phyloP scores from a whole-genome alignment of 345 rosid species.

The Salix exigua region DNA sequence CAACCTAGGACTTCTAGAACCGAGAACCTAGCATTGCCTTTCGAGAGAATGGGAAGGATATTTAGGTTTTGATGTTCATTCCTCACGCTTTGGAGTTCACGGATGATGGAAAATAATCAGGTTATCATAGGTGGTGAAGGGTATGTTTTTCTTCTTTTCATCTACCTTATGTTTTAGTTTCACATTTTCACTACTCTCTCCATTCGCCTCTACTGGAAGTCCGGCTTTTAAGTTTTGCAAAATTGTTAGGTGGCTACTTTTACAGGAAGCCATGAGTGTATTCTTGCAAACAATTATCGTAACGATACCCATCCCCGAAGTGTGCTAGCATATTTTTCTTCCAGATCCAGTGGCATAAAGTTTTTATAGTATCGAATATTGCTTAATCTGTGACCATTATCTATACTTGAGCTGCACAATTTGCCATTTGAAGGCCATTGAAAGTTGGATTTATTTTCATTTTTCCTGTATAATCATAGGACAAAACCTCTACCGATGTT shows the following conservation, averaged over 20 bases:
- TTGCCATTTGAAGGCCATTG: not conserved
- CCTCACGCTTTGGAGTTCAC: constrained; percentile 33
- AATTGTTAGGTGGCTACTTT: constrained; percentile 86
- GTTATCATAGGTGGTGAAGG: constrained; percentile 82
- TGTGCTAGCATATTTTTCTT: constrained; percentile 10
- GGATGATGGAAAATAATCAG: constrained; percentile 72
- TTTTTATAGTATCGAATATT: not conserved
- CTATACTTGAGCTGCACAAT: not conserved
- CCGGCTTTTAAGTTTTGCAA: constrained; percentile 37
- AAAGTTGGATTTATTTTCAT: not conserved
- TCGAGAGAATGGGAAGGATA: constrained; percentile 43
- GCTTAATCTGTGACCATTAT: not conserved
- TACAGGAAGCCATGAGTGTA: constrained; percentile 82
- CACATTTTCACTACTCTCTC: not conserved
- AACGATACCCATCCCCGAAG: constrained; percentile 73
- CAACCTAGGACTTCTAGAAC: constrained; percentile 28
- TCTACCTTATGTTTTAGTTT: not conserved
- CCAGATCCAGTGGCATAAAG: not conserved
- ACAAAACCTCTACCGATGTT: not conserved
- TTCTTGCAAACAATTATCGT: constrained; percentile 52
- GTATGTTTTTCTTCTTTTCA: constrained; percentile 36
- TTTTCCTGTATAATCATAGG: not conserved
- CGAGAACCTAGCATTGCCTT: constrained; percentile 25
- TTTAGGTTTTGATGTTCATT: constrained; percentile 28
- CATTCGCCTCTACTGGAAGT: not conserved